phyloP scores from a whole-genome alignment of 345 rosid species.

The Melastoma malabathricum region DNA sequence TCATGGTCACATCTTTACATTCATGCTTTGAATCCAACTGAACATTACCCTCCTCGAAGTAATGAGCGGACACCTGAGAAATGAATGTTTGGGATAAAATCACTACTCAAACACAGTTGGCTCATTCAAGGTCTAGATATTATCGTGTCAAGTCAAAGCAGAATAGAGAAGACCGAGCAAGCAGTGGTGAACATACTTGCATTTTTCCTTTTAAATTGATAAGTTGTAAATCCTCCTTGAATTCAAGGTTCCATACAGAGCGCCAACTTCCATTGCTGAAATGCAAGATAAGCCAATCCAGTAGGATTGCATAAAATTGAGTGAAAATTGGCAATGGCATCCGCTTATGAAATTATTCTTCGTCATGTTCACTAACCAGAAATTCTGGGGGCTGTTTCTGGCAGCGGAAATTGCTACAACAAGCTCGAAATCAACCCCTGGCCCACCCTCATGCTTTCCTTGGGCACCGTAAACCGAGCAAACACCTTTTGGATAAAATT shows the following conservation, averaged over 20 bases:
- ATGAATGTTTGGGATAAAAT: neutral
- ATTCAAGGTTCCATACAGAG: constrained; percentile 73
- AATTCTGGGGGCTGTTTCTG: constrained; percentile 83
- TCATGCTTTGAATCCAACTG: constrained; percentile 86
- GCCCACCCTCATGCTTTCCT: constrained; percentile 75
- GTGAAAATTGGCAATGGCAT: neutral
- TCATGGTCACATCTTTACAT: constrained; percentile 62
- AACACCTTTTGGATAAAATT: constrained; percentile 87
- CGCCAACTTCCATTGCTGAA: constrained; percentile 92
- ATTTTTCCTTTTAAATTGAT: constrained; percentile 63
- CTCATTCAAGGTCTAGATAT: neutral
- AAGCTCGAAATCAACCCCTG: constrained; percentile 81
- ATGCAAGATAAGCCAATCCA: neutral
- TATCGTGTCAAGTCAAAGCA: neutral
- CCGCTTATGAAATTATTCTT: neutral
- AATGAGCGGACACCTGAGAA: constrained; percentile 86
- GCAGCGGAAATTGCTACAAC: constrained; percentile 77
- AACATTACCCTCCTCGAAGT: constrained; percentile 98
- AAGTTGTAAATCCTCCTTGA: constrained; percentile 62
- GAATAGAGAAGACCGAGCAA: neutral
- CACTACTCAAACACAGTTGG: neutral
- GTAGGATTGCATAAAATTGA: neutral
- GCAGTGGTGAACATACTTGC: constrained; percentile 39
- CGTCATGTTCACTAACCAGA: constrained; percentile 46
- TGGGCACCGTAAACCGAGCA: constrained; percentile 61